A percentile compares a stretch with the other conserved stretches of the same genome.
Evolutionary conservation across 2,329 filamentous ascomycete species (phyloP).

Genomic region (Botryosphaeria dothidea): DNA sequence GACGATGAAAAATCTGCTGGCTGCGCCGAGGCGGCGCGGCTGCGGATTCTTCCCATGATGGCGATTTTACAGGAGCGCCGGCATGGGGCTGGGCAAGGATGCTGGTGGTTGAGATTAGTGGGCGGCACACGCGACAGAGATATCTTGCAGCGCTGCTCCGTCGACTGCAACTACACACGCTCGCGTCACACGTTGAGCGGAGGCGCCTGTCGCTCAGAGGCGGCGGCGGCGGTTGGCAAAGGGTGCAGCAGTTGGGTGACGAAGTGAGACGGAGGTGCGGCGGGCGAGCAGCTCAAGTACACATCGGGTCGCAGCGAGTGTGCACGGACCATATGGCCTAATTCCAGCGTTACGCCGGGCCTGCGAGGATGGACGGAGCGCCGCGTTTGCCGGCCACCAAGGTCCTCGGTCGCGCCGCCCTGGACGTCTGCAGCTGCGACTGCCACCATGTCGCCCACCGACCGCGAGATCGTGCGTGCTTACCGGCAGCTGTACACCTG

Average conservation of each 20-base stretch:
- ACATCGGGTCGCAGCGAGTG: constrained; percentile 1
- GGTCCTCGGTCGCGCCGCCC: neutral
- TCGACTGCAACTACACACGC: neutral
- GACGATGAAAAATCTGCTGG: neutral
- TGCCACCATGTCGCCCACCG: constrained; percentile 1
- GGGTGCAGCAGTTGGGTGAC: neutral
- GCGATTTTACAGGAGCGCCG: neutral
- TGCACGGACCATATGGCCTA: neutral
- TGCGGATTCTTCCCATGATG: constrained; percentile 3
- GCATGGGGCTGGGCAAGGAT: constrained; percentile 4
- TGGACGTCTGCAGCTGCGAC: neutral
- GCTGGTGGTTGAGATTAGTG: constrained; percentile 11
- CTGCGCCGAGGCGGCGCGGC: constrained; percentile 12
- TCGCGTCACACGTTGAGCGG: neutral
- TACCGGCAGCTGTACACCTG: constrained; percentile 71
- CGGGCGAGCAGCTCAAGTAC: constrained; percentile 1
- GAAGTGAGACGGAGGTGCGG: constrained; percentile 8
- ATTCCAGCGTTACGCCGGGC: neutral
- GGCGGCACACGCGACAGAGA: neutral
- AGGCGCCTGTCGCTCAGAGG: neutral
- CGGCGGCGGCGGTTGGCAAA: neutral
- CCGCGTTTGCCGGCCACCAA: neutral
- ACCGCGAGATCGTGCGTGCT: constrained; percentile 53
- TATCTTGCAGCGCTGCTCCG: neutral
- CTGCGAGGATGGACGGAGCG: neutral